Evolutionary conservation across 192 early-diverging fungal species (phyloP).

Genomic region (Phlyctochytrium bullatum): DNA sequence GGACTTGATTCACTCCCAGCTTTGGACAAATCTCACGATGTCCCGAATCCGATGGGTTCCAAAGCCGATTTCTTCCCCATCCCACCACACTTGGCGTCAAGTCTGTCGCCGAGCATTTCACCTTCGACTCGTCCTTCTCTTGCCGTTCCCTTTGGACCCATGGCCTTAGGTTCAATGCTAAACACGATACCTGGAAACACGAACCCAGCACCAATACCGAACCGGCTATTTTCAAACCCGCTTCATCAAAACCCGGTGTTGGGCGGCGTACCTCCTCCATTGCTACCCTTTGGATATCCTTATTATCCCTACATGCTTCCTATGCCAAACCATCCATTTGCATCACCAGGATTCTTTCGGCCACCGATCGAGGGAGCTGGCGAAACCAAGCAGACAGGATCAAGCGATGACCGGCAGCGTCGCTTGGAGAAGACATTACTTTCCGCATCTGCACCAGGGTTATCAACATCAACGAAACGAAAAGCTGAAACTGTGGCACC

Average conservation of each 20-base stretch:
- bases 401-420: no score
- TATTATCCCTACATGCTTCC: background rate
- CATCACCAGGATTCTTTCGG: no score
- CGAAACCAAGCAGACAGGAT: no score
- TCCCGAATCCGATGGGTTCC: background rate
- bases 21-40: background rate
- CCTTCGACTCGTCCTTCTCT: background rate
- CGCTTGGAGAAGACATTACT: no score
- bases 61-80: background rate
- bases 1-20: background rate
- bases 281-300: background rate
- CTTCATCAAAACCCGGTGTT: no score
- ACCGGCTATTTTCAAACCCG: no score
- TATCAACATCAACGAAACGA: no score
- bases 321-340: no score
- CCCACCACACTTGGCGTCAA: background rate
- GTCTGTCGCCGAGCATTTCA: background rate
- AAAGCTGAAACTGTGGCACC: no score
- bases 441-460: no score
- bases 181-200: background rate
- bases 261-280: background rate
- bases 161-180: background rate
- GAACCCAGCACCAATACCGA: background rate
- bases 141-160: background rate
- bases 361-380: no score